Evolutionary conservation across 2,329 filamentous ascomycete species (phyloP).

Genomic region (Clonostachys solani): DNA sequence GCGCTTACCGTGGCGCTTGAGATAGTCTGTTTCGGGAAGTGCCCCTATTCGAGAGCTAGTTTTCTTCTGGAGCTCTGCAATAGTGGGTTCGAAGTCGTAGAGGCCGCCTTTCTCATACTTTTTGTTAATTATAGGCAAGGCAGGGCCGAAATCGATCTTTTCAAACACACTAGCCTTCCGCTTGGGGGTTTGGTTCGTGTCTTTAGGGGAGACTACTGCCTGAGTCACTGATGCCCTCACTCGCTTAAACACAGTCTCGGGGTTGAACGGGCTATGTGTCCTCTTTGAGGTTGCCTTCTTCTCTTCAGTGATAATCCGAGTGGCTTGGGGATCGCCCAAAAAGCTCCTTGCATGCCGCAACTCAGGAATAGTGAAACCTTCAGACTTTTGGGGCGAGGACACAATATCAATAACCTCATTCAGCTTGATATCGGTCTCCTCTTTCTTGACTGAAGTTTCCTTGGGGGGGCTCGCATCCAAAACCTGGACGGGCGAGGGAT

Average conservation of each 20-base stretch:
- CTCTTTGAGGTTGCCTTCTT: constrained; percentile 35
- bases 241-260: constrained; percentile 54
- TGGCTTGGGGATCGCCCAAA: constrained; percentile 30
- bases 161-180: constrained; percentile 46
- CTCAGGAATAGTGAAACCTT: constrained; percentile 55
- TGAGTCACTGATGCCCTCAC: constrained; percentile 40
- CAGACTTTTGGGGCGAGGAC: constrained; percentile 13
- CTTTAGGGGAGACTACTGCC: constrained; percentile 5
- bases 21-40: constrained; percentile 41
- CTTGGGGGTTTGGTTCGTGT: constrained; percentile 7
- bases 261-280: constrained; percentile 52
- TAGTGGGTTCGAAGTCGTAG: constrained; percentile 36
- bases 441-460: not conserved
- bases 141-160: constrained; percentile 48
- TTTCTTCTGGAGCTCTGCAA: not conserved
- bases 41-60: constrained; percentile 1
- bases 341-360: constrained; percentile 54
- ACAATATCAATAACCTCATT: constrained; percentile 3
- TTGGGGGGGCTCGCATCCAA: not conserved
- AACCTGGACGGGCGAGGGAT: not conserved
- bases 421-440: constrained; percentile 2
- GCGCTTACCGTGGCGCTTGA: constrained; percentile 40
- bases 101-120: constrained; percentile 55
- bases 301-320: constrained; percentile 17
- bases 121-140: constrained; percentile 48